Conservation (phyloP, 2,329 filamentous ascomycete genomes). For the Fusarium multiceps region DNA sequence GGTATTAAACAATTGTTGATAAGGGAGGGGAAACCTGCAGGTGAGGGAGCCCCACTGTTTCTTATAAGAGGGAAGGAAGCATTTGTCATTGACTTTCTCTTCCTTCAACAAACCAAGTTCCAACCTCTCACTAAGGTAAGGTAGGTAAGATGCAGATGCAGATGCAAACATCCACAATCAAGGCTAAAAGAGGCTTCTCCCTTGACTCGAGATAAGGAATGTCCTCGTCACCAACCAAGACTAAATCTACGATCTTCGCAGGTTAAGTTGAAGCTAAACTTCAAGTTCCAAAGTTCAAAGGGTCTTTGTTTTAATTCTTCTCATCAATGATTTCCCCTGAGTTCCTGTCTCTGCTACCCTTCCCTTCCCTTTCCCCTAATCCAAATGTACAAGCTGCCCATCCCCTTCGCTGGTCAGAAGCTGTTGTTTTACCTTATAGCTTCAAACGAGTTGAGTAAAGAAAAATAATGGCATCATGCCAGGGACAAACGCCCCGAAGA, state of each 20-base stretch:
- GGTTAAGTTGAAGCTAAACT: not conserved
- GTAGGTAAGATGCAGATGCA: not conserved
- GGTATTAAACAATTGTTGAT: not conserved
- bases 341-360: constrained; percentile 1
- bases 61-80: constrained; percentile 14
- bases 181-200: constrained; percentile 12
- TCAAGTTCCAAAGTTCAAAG: not conserved
- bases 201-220: constrained; percentile 32
- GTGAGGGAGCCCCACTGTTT: constrained; percentile 43
- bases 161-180: not conserved
- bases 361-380: not conserved
- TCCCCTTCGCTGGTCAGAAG: not conserved
- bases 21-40: constrained; percentile 36
- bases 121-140: not conserved
- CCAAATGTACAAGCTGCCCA: not conserved
- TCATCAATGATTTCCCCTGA: constrained; percentile 18
- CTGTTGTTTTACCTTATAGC: not conserved
- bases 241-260: constrained; percentile 10
- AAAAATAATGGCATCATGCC: not conserved
- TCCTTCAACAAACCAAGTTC: not conserved
- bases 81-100: constrained; percentile 29
- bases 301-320: constrained; percentile 22
- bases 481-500: constrained; percentile 3
- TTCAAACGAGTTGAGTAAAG: not conserved
- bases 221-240: constrained; percentile 11